phyloP scores from a whole-genome alignment of 106 monocot species.

The Acorus calamus region DNA sequence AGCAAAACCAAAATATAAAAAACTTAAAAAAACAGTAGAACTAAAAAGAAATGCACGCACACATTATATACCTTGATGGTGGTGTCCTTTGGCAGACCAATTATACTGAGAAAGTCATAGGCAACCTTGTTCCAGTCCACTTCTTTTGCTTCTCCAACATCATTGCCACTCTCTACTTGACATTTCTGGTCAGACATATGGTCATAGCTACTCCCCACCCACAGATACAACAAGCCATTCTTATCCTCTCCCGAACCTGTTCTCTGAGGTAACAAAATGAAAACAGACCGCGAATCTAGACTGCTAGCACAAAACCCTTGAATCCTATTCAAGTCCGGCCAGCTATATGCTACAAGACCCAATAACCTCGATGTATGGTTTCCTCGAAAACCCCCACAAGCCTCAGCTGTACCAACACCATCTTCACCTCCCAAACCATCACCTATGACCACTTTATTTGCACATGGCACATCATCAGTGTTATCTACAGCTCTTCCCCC shows the following conservation, averaged over 20 bases:
- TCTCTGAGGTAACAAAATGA: constrained; percentile 36
- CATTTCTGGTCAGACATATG: constrained; percentile 1
- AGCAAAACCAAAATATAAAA: too few relatives aligned
- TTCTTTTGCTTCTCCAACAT: constrained; percentile 10
- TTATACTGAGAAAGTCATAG: constrained; percentile 44
- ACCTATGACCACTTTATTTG: not conserved
- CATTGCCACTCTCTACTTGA: constrained; percentile 4
- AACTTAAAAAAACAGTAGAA: too few relatives aligned
- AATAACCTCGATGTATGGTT: not conserved
- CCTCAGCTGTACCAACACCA: constrained; percentile 5
- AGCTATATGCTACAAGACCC: constrained; percentile 26
- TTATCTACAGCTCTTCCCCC: not conserved
- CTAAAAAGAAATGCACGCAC: too few relatives aligned
- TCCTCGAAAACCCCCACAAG: not conserved
- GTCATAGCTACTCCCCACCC: constrained; percentile 42
- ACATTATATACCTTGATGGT: constrained; percentile 35
- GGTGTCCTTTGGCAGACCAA: constrained; percentile 33
- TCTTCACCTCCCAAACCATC: constrained; percentile 1
- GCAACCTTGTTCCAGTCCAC: constrained; percentile 54
- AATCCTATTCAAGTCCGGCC: constrained; percentile 47
- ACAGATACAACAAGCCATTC: constrained; percentile 37
- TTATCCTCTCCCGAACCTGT: constrained; percentile 4
- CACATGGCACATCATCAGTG: constrained; percentile 3
- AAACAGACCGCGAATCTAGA: constrained; percentile 46
- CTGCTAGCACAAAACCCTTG: constrained; percentile 20